Conservation (phyloP, 2,329 filamentous ascomycete genomes). For the Monosporascus ibericus region DNA sequence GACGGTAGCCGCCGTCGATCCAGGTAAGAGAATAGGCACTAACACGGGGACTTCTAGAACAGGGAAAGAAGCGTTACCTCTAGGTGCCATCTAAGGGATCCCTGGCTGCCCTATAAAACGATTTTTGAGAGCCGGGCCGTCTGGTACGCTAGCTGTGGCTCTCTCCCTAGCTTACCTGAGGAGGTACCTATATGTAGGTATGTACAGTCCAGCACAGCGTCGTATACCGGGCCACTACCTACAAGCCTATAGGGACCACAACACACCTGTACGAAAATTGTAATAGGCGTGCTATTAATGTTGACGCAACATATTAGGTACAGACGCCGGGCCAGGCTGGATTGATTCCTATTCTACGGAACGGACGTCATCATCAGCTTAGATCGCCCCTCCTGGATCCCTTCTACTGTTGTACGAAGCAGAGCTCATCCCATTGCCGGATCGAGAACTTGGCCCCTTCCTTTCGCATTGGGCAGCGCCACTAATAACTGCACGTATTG, state of each 20-base stretch:
- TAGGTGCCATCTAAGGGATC: neutral
- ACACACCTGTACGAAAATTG: too few relatives aligned
- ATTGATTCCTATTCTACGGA: conserved; percentile 8
- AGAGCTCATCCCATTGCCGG: neutral
- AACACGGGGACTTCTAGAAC: neutral
- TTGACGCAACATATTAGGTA: neutral
- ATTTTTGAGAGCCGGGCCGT: neutral
- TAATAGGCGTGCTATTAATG: neutral
- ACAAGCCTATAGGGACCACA: neutral
- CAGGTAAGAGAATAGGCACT: neutral
- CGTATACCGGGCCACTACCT: neutral
- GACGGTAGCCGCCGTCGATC: neutral
- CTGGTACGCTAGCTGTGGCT: too few relatives aligned
- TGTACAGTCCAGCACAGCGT: neutral
- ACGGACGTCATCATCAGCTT: conserved; percentile 12
- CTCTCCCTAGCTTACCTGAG: too few relatives aligned
- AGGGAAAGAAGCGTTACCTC: neutral
- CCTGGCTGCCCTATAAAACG: neutral
- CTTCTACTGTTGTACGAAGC: conserved; percentile 3
- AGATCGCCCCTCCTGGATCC: conserved; percentile 1
- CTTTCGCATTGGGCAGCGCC: neutral
- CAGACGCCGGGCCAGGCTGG: neutral
- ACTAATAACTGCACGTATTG: neutral
- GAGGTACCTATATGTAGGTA: neutral
- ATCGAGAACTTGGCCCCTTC: too few relatives aligned